Evolutionary conservation across 495 filamentous ascomycete genomes (phyloP), one percentile per base, ranked within the genome.

Genomic region (Chlorociboria aeruginascens): DNA sequence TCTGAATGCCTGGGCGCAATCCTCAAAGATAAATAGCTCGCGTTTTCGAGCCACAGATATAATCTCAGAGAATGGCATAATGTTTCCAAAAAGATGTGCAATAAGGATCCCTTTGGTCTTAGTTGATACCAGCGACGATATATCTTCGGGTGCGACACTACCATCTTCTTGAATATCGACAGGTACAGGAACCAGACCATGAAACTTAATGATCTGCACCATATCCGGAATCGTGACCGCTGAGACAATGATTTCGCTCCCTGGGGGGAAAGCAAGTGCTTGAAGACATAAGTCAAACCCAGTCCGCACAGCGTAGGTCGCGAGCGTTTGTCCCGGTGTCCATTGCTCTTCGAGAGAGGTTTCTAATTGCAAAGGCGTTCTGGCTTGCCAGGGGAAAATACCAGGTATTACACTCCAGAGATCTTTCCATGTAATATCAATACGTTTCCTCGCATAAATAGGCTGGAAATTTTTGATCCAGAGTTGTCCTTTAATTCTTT

Each of bases 191-290:
- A 43, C 29, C 8, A 43, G 40, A 1, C 20, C 20, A 14, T 43
- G 40, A 28, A n/a, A n/a, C 40, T 43, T n/a, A n/a, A 43, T 30
- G 6, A 43, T 43, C 16, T 28, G 40, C 10, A 43, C 29, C 40
- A 43, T 43, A 28, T 43, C 40, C 13, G 40, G 40, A 11, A 43
- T 43, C 12, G 40, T 43, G n/a, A 43, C 29, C n/a, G 40, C 40
- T 13, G 40, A 43, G 20, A 43, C 13, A 8, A 43, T 10, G 29
- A 43, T 29, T n/a, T 43, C 40, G 29, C 40, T 43, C 30, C 40
- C 40, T 10, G 40, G 40, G 9, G 40, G 20, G 20, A 43, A 32
- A 8, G 13, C 9, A 14, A 10, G 28, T 8, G 40, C 17, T 28
- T 43, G 40, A 28, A 43, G 40, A 14, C 40, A 43, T 28, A 43